Base-by-base conservation (phyloP, 805 yeast genomes). In the Candida nanaspora region DNA sequence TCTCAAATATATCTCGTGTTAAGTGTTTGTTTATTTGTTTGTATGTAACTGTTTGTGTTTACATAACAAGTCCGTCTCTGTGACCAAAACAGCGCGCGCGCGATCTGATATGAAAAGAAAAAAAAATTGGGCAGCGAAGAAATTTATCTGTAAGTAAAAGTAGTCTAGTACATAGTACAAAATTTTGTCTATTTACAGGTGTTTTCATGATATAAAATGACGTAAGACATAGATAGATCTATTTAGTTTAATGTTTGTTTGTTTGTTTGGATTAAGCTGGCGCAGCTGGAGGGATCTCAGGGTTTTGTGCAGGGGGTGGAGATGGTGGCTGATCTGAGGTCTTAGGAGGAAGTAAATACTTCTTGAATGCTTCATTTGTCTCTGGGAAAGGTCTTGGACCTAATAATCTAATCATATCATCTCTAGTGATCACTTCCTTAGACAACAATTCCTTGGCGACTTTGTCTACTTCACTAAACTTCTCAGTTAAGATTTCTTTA, bases 341-440 rank as follows among this genome's bases (percentile, higher is more conserved):
- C 19, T 37, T 41, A 33, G 46, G 41, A 15, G 63, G 60, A 23
- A 53, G 44, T 38, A 62, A 44, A 36, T 83, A 82, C 62, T 84
- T 83, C 62, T 86, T 87, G 62, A 88, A 87, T 4, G 95, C 96
- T 51, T 86, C 96, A 55, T 86, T 88, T 47, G 76, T 80, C 58
- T 88, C 96, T 19, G 86, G 82, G 72, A 83, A 93, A 11, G 96
- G 96, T 46, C 99, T 75, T 59, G 83, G 83, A 11, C 99, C 99
- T 37, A 93, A 65, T 40, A 93, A 59, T 40, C 85, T 72, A 43
- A 89, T 80, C 94, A 93, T 87, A 57, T 93, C 98, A 52, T 86
- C 94, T 61, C 98, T 78, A 4, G 96, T 86, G 22, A 93, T 72
- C 14, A 87, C 95, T 62, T 93, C 99, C 61, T 91, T 88, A 41